These are phyloP conservation scores for Crithidia sp. DNA, from an alignment of 208 protist genomes.

Conservation along the genomic window DNA sequence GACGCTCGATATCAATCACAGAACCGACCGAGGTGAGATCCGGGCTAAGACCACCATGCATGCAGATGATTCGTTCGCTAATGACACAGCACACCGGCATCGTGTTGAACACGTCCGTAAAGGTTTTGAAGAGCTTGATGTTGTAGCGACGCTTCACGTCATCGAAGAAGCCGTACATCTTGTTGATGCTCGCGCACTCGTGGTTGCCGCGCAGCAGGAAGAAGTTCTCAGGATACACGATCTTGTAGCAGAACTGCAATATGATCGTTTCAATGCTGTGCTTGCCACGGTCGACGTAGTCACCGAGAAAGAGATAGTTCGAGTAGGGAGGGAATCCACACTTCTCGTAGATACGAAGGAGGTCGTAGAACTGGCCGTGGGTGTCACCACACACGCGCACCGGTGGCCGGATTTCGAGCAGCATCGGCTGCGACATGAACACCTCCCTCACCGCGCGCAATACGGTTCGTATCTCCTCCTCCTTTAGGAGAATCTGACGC, in stretches of 20 bases:
- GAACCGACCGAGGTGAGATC: slow-evolving; percentile 95
- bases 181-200: slow-evolving; percentile 98
- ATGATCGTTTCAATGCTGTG: slow-evolving; percentile 95
- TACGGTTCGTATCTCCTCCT: slow-evolving; percentile 80
- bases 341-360: slow-evolving; percentile 99
- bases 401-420: slow-evolving; percentile 87
- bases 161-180: slow-evolving; percentile 99
- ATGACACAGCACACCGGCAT: slow-evolving; percentile 99
- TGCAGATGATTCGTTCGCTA: slow-evolving; percentile 99
- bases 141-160: slow-evolving; percentile 96
- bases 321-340: slow-evolving; percentile 98
- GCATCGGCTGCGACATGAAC: slow-evolving; percentile 90
- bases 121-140: slow-evolving; percentile 98
- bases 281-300: slow-evolving; percentile 99
- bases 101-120: slow-evolving; percentile 99
- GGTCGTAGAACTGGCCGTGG: slow-evolving; percentile 99
- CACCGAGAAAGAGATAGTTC: slow-evolving; percentile 99
- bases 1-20: slow-evolving; percentile 94
- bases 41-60: slow-evolving; percentile 98
- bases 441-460: slow-evolving; percentile 75
- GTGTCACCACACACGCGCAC: slow-evolving; percentile 97
- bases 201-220: slow-evolving; percentile 99
- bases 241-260: slow-evolving; percentile 95
- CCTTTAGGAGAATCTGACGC: background rate
- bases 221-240: slow-evolving; percentile 98